Percentiles rank a stretch among this genome's conserved stretches.
Conservation (phyloP, 306 rosid genomes). For the Acacia acuminata region DNA sequence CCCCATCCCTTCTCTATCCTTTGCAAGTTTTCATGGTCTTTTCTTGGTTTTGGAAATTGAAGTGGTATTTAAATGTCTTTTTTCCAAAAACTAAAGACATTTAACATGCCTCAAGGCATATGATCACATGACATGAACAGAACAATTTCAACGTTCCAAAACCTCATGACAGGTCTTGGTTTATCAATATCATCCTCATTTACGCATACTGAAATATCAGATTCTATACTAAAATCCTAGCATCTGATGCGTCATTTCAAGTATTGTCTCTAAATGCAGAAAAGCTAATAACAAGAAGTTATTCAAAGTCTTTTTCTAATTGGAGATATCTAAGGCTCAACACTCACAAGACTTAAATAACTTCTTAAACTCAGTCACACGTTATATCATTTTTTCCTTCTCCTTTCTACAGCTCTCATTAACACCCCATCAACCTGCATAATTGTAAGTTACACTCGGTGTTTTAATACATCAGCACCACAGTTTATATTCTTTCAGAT, state of each 20-base stretch:
- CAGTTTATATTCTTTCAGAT: not conserved
- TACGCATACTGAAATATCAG: not conserved
- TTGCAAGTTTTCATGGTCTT: no score
- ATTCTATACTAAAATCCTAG: not conserved
- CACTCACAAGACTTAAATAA: not conserved
- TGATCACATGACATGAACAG: not conserved
- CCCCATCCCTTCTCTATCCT: no score
- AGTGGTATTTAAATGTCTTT: no score
- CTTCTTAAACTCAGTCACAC: not conserved
- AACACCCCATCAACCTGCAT: not conserved
- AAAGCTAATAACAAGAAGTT: not conserved
- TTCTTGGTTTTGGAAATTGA: no score
- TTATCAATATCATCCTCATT: not conserved
- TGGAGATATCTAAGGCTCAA: not conserved
- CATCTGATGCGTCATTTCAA: not conserved
- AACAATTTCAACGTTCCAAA: slow-evolving; percentile 24
- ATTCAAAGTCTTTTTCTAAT: not conserved
- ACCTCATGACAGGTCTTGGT: not conserved
- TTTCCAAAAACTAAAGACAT: not conserved
- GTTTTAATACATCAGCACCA: not conserved
- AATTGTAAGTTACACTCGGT: not conserved
- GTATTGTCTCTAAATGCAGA: not conserved
- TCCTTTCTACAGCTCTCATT: not conserved
- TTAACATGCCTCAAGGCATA: not conserved
- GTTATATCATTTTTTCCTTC: not conserved